Percentiles rank a stretch among this genome's conserved stretches.
Conservation (phyloP, 2,329 filamentous ascomycete genomes). For the Xylaria sp. region DNA sequence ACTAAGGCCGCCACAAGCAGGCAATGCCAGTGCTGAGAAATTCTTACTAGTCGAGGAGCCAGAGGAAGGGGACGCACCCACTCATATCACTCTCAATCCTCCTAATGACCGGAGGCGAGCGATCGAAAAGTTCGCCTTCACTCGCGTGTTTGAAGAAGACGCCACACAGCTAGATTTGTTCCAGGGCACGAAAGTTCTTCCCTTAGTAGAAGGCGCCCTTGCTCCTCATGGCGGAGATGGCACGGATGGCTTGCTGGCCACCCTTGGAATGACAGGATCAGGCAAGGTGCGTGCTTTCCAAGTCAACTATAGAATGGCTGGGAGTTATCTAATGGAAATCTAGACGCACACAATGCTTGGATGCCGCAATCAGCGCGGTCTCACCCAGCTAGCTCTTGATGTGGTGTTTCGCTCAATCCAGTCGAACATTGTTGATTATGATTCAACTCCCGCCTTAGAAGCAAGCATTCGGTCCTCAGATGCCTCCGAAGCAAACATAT, state of each 20-base stretch:
- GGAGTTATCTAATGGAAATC: slow-evolving; percentile 28
- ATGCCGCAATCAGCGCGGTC: slow-evolving; percentile 83
- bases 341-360: slow-evolving; percentile 97
- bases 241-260: slow-evolving; percentile 89
- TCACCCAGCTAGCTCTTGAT: slow-evolving; percentile 92
- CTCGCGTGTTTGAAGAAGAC: slow-evolving; percentile 89
- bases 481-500: slow-evolving; percentile 81
- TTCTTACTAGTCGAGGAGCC: slow-evolving; percentile 82
- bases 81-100: slow-evolving; percentile 81
- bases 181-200: slow-evolving; percentile 77
- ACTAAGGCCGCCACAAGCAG: slow-evolving; percentile 73
- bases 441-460: slow-evolving; percentile 69
- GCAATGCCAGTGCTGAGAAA: slow-evolving; percentile 64
- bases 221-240: slow-evolving; percentile 78
- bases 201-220: slow-evolving; percentile 83
- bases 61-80: slow-evolving; percentile 60
- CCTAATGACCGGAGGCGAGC: slow-evolving; percentile 87
- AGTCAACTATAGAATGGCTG: background rate
- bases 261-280: slow-evolving; percentile 92
- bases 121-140: slow-evolving; percentile 94
- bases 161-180: slow-evolving; percentile 89
- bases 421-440: slow-evolving; percentile 73
- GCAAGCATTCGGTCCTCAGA: slow-evolving; percentile 81
- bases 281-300: slow-evolving; percentile 77
- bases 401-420: slow-evolving; percentile 86